Evolutionary conservation across 495 filamentous ascomycete species (phyloP), one percentile per base, ranked within the genome.

Genomic region (Aspergillus heteromorphus): DNA sequence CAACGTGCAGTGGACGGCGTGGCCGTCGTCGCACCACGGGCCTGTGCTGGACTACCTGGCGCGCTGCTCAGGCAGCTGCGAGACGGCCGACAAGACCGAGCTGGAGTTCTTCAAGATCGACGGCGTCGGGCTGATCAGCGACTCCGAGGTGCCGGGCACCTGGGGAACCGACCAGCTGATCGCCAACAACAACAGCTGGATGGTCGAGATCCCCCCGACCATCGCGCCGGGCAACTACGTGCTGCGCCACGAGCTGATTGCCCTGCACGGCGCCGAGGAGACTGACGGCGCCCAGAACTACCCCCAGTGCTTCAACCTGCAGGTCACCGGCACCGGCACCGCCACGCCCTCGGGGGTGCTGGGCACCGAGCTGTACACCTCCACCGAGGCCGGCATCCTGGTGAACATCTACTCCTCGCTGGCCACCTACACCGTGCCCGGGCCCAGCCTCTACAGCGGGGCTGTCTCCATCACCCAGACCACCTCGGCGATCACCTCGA

Each of bases 101-200:
- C 76, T 88, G 17, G 60, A 79, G 49, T 89, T 82, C 71, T 86
- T 88, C 77, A 87, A 87, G 80, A 84, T 90, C 58, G 77, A 74
- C 56, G 75, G 77, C 27, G 71, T 73, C 4, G 86, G 83, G 36
- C 73, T 85, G 36, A 59, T 80, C 54, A 62, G 73, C 58, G 72
- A 72, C 47, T 62, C 73, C 8, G 49, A 51, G 48, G 57, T 58
- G 23, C 75, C 74, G 16, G 83, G 82, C 6, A 70, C 55, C 21
- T 88, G 84, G 84, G 82, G 75, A 10, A 68, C 79, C 16, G 84
- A 89, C 59, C 57, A 71, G 17, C 72, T 89, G 31, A 77, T 80
- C 64, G 68, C 70, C 31, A 82, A 85, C 72, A 78, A 82, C 76
- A 79, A 76, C 70, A 77, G 70, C 40, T 86, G 82, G 82, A 70